Base-by-base conservation (phyloP, 306 rosid genomes). In the Casuarina equisetifolia region DNA sequence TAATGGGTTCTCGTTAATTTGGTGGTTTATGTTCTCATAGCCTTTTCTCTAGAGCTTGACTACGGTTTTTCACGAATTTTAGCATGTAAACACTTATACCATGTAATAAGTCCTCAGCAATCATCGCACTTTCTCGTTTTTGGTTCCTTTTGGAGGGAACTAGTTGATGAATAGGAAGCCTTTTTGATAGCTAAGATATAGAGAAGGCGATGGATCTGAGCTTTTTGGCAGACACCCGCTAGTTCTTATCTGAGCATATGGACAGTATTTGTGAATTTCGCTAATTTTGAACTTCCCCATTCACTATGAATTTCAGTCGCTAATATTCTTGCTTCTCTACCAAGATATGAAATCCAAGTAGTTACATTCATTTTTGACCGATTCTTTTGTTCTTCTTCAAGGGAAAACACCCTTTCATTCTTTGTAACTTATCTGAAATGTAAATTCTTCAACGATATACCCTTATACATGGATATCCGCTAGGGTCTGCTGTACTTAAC, bases 1-100 rank as follows among this genome's bases (percentile, higher is more conserved):
- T 32, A 0, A 89, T 86, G 94, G 83, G 78, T 81, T 87, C 76
- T 80, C 97, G 92, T 86, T 91, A 87, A 75, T 82, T 84, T 70
- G 76, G 71, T 52, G 59, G 32, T 50, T 78, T 55, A 77, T 83
- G 73, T 72, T 79, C 80, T 79, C 66, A 78, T 70, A 75, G 35
- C 81, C 59, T 78, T 17, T 77, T 62, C 61, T 80, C 77, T 74
- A 66, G 62, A 83, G 75, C 75, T 79, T 57, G 42, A 67, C 54
- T 82, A 61, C 74, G 64, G 69, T 80, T 78, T 25, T 58, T 72
- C 74, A n/a, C 69, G 75, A 54, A 64, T 74, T 84, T 78, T 75
- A 59, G 87, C 77, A 40, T 64, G 76, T 79, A 53, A 81, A 57
- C 12, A 17, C 63, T 59, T 78, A 35, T 78, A 85, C 67, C 81